Evolutionary conservation across 371 early-diverging fungal species (phyloP).

Genomic region (Neoconidiobolus thromboides): DNA sequence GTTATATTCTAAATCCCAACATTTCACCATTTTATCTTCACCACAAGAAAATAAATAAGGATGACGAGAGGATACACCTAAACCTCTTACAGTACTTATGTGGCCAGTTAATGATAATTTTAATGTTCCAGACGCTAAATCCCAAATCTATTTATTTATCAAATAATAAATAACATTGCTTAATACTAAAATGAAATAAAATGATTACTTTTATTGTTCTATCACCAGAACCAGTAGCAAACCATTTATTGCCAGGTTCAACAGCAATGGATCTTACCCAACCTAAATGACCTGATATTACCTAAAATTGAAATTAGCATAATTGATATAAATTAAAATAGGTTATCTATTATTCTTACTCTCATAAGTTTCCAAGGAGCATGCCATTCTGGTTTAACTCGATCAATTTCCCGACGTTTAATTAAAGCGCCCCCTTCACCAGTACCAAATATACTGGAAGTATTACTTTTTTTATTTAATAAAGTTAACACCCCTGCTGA

Average conservation of each 20-base stretch:
- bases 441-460: background rate
- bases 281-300: conserved; percentile 91
- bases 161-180: background rate
- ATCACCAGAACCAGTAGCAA: conserved; percentile 92
- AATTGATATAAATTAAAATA: background rate
- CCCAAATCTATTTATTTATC: conserved; percentile 58
- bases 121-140: conserved; percentile 87
- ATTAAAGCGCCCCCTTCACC: conserved; percentile 33
- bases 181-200: background rate
- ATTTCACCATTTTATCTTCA: conserved; percentile 94
- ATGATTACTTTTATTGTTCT: conserved; percentile 70
- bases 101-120: conserved; percentile 92
- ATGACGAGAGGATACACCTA: conserved; percentile 81
- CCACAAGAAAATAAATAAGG: conserved; percentile 91
- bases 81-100: conserved; percentile 83
- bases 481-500: background rate
- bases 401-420: conserved; percentile 29
- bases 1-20: conserved; percentile 96
- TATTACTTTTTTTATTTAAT: conserved; percentile 1
- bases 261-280: conserved; percentile 90
- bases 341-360: conserved; percentile 13
- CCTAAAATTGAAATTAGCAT: conserved; percentile 11
- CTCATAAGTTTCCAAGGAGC: conserved; percentile 98
- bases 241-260: conserved; percentile 92
- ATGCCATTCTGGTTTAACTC: conserved; percentile 71